These are phyloP conservation scores for Gossypium gossypioides DNA, from an alignment of 441 rosid genomes.

Conservation along the genomic window DNA sequence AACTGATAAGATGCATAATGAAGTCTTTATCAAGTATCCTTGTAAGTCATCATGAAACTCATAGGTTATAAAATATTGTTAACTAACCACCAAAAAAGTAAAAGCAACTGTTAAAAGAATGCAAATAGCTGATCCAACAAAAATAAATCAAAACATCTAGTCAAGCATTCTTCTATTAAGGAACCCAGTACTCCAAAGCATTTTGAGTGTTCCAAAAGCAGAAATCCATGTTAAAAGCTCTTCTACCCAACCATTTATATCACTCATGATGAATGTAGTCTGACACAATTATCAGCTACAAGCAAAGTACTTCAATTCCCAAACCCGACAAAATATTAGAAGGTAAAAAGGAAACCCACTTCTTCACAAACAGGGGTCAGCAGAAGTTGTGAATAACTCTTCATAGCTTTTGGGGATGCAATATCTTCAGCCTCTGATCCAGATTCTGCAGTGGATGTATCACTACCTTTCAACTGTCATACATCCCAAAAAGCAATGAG, in stretches of 20 bases:
- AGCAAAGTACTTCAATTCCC: neutral
- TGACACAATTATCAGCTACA: neutral
- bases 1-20: neutral
- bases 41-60: neutral
- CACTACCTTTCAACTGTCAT: constrained; percentile 74
- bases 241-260: neutral
- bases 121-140: neutral
- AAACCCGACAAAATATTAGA: neutral
- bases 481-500: constrained; percentile 6
- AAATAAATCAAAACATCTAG: neutral
- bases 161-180: neutral
- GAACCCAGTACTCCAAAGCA: neutral
- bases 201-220: neutral
- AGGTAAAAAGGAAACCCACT: constrained; percentile 30
- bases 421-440: constrained; percentile 98
- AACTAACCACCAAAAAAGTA: neutral
- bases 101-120: neutral
- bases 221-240: neutral
- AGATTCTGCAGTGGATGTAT: constrained; percentile 95
- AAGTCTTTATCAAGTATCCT: neutral
- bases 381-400: constrained; percentile 76
- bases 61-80: neutral
- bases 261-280: neutral
- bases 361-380: constrained; percentile 99
- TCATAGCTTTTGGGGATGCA: constrained; percentile 81